Evolutionary conservation across 495 filamentous ascomycete genomes (phyloP).

Genomic region (Trichoderma asperelloides): DNA sequence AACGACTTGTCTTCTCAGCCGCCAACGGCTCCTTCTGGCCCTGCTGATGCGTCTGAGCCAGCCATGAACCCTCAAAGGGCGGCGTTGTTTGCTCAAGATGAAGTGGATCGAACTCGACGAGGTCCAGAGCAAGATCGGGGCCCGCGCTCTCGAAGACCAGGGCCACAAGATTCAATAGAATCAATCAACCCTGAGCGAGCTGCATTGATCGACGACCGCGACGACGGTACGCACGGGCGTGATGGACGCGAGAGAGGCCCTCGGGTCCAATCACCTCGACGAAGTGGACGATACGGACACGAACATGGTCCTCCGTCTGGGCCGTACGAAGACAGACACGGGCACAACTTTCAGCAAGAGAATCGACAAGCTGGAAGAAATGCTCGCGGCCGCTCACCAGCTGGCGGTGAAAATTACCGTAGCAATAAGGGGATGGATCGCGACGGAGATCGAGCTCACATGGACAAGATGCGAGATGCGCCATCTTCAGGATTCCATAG

Average conservation of each 20-base stretch:
- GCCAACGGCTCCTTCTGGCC: slow-evolving; percentile 22
- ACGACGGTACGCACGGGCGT: slow-evolving; percentile 25
- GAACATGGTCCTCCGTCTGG: slow-evolving; percentile 28
- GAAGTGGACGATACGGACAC: slow-evolving; percentile 26
- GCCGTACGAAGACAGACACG: slow-evolving; percentile 36
- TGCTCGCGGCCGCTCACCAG: slow-evolving; percentile 21
- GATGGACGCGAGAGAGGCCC: slow-evolving; percentile 36
- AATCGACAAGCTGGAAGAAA: slow-evolving; percentile 28
- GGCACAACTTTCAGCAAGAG: slow-evolving; percentile 31
- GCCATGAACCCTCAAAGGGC: slow-evolving; percentile 37
- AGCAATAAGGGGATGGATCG: slow-evolving; percentile 22
- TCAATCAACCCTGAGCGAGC: slow-evolving; percentile 49
- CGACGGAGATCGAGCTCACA: slow-evolving; percentile 25
- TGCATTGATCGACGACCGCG: slow-evolving; percentile 38
- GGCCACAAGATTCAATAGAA: slow-evolving; percentile 20
- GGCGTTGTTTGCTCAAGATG: slow-evolving; percentile 28
- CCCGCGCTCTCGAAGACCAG: slow-evolving; percentile 12
- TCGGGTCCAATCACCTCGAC: slow-evolving; percentile 43
- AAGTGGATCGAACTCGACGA: slow-evolving; percentile 14
- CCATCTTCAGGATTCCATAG: slow-evolving; percentile 23
- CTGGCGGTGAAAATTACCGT: slow-evolving; percentile 17
- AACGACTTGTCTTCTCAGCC: slow-evolving; percentile 14
- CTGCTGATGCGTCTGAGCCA: slow-evolving; percentile 25
- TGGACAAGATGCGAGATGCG: slow-evolving; percentile 26
- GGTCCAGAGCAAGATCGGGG: slow-evolving; percentile 15